Base-by-base conservation (phyloP, 176 grass and related monocot genomes). In the Chrysopogon serrulatus region DNA sequence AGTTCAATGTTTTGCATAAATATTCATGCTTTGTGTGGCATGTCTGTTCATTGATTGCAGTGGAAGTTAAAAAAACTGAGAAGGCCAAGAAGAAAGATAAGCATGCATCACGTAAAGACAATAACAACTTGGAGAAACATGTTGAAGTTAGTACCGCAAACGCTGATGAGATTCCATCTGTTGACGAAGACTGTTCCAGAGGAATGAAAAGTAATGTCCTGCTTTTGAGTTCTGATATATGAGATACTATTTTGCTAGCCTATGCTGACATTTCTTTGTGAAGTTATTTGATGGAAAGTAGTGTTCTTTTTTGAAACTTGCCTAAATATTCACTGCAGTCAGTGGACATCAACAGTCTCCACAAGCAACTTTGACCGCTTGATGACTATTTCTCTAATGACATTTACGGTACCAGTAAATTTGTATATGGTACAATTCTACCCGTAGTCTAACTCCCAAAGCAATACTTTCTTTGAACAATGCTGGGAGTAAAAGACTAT, bases 121-220 rank as follows among this genome's bases (percentile, higher is more conserved):
- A 79, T 32, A 84, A 84, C 68, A 79, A 82, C 76, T 56, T 86
- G 49, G 82, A 83, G 74, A 85, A 23, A 10, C 62, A 34, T 86
- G 33, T 60, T 79, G 82, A 92, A 67, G 39, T 83, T 73, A 71
- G 82, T 84, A 39, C 71, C 71, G 69, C 69, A 92, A 80, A 87
- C 4, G 87, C 86, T 18, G 83, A 87, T 63, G 88, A 94, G 73
- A 94, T 95, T 71, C 62, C 64, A 81, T 83, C 65, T 16, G 87
- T 96, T 37, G 91, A 99, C 44, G 93, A 92, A 83, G 96, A 96
- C 84, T 89, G 57, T 81, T 94, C 96, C 23, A 92, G 78, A 87
- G 96, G 96, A 94, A 94, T 98, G 87, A 92, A 92, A 94, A 99
- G 96, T 99, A 95, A 74, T 59, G 41, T 23, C 65, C 63, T 71